Base-by-base conservation (phyloP, 805 yeast genomes). In the Yarrowia alimentaria region DNA sequence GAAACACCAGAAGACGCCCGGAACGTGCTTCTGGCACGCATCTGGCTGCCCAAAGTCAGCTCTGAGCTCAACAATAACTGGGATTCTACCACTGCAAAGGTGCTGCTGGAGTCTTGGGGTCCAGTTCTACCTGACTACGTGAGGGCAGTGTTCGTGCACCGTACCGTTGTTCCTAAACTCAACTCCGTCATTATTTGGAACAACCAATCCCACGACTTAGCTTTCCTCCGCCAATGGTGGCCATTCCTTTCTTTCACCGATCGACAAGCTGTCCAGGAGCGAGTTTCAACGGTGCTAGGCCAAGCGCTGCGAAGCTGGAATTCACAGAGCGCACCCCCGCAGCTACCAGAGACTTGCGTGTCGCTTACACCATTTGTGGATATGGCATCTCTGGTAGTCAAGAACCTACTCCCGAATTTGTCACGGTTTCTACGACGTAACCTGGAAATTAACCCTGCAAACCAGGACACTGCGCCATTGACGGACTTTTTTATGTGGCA, bases 31-130 rank as follows among this genome's bases (percentile, higher is more conserved):
- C 54, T 76, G 11, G 57, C 64, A 13, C 54, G 58, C 4, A 43
- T 60, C 4, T 73, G 76, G 75, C 56, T 62, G 3, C 68, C 71
- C 0, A 65, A 63, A 16, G 57, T 72, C 5, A 51, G 59, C 1
- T 26, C 56, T 0, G 60, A 60, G 10, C 60, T 74, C 10, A 38
- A 45, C 9, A 42, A 58, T 7, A 56, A 61, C 6, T 76, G 80
- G 79, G 55, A 67, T 7, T 74, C 78, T 1, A 66, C 68, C 37
- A 49, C 70, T 10, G 72, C 70, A 1, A 60, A 75, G 6, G 59
- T 68, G 0, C 51, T 73, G 2, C 45, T 76, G 0, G 62, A 74
- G 14, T 70, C 68, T 16, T 74, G 78, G 80, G 63, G 60, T 18
- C 61, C 58, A 1, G 53, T 74, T 2, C 48, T 76, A 3, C 69